Percentiles rank a stretch among this genome's conserved stretches.
phyloP scores from a whole-genome alignment of 2,329 filamentous ascomycete genomes.

The Tolypocladium capitatum region DNA sequence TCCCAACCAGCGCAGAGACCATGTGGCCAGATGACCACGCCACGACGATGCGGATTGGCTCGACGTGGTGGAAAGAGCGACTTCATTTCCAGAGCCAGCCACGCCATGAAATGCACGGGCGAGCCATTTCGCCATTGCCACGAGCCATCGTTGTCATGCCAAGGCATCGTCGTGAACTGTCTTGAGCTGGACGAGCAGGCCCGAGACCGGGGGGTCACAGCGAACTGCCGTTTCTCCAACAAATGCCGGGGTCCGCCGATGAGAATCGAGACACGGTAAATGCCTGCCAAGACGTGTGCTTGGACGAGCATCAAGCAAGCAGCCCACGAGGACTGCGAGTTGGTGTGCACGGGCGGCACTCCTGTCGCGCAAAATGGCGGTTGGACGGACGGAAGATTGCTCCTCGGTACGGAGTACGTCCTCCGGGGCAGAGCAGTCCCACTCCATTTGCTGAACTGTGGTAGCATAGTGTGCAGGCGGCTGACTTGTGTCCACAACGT shows the following conservation, averaged over 20 bases:
- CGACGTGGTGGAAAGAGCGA: not conserved
- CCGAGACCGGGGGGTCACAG: not conserved
- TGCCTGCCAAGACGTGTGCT: not conserved
- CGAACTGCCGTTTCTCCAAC: not conserved
- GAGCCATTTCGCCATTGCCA: not conserved
- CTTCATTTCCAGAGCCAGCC: not conserved
- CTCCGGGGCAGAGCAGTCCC: not conserved
- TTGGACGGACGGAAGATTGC: not conserved
- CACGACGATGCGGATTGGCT: slow-evolving; percentile 1
- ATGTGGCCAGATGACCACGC: slow-evolving; percentile 2
- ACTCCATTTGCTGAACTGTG: not conserved
- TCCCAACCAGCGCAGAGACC: not conserved
- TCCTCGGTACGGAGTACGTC: not conserved
- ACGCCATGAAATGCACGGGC: not conserved
- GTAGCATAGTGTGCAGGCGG: not conserved
- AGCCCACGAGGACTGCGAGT: not conserved
- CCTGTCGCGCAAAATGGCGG: not conserved
- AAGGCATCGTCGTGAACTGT: too few relatives aligned
- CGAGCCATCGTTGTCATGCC: too few relatives aligned
- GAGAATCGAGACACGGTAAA: not conserved
- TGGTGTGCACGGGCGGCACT: not conserved
- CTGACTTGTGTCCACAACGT: not conserved
- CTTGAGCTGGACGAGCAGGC: too few relatives aligned
- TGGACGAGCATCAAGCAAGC: not conserved
- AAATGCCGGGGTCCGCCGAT: not conserved